Percentiles rank a stretch among this genome's conserved stretches.
Evolutionary conservation across 371 early-diverging fungal species (phyloP).

Genomic region (Mortierella sp.): DNA sequence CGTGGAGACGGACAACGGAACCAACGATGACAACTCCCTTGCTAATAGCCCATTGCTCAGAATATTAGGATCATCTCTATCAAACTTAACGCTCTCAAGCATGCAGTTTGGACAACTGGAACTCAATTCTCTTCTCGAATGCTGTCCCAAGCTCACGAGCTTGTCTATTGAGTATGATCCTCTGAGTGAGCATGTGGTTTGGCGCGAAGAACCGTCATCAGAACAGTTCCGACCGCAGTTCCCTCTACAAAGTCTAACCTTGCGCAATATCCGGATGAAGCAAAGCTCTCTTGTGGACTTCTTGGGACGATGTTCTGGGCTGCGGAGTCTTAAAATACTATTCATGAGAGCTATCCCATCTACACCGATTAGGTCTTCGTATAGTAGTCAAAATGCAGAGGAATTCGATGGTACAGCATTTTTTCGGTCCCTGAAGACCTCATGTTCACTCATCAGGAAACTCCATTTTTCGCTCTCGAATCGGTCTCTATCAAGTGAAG

Average conservation of each 20-base stretch:
- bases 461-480: not conserved
- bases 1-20: not conserved
- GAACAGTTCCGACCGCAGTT: not conserved
- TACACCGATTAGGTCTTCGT: not conserved
- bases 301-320: not conserved
- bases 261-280: not conserved
- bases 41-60: not conserved
- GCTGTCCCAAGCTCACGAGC: not conserved
- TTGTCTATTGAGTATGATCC: not conserved
- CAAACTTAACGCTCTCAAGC: not conserved
- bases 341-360: not conserved
- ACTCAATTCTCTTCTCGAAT: not conserved
- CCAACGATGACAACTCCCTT: not conserved
- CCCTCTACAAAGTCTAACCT: not conserved
- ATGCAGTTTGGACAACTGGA: constrained; percentile 2
- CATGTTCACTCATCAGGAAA: not conserved
- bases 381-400: not conserved
- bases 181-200: not conserved
- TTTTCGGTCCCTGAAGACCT: not conserved
- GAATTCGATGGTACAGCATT: not conserved
- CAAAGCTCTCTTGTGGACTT: not conserved
- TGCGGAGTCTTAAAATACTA: not conserved
- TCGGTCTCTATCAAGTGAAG: not conserved
- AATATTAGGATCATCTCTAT: not conserved
- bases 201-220: not conserved